Conservation (phyloP, 495 filamentous ascomycete genomes). For the Neurospora hispaniola region DNA sequence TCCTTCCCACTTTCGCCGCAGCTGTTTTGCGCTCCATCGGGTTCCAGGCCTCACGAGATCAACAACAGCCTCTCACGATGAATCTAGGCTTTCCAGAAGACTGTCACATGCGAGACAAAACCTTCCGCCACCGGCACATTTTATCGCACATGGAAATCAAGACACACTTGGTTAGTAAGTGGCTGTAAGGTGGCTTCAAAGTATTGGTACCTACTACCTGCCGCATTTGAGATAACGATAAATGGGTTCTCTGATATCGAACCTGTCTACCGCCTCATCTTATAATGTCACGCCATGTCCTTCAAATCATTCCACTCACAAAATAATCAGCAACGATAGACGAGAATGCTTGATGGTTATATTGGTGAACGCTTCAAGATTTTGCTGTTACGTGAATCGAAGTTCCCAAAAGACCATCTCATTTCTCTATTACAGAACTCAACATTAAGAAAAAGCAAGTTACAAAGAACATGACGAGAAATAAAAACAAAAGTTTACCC, state of each 20-base stretch:
- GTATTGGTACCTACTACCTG: not conserved
- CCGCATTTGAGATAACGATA: not conserved
- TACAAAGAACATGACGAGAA: not conserved
- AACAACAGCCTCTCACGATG: not conserved
- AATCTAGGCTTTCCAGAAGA: not conserved
- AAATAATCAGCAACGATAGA: not conserved
- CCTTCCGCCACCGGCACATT: not conserved
- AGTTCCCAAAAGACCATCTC: not conserved
- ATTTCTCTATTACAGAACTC: not conserved
- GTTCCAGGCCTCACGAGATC: not conserved
- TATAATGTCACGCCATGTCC: no score
- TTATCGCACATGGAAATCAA: not conserved
- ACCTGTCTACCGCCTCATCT: not conserved
- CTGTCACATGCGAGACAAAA: not conserved
- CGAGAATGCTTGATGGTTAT: not conserved
- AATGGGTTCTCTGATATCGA: not conserved
- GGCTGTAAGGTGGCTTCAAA: not conserved
- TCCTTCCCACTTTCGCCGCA: not conserved
- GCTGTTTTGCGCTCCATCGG: not conserved
- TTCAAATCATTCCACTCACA: no score
- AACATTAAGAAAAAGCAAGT: not conserved
- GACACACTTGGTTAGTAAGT: not conserved
- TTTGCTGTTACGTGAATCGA: not conserved
- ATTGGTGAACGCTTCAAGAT: not conserved
- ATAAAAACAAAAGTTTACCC: not conserved